Base-by-base conservation (phyloP, 495 filamentous ascomycete species). In the Aspergillus funiculosus region DNA sequence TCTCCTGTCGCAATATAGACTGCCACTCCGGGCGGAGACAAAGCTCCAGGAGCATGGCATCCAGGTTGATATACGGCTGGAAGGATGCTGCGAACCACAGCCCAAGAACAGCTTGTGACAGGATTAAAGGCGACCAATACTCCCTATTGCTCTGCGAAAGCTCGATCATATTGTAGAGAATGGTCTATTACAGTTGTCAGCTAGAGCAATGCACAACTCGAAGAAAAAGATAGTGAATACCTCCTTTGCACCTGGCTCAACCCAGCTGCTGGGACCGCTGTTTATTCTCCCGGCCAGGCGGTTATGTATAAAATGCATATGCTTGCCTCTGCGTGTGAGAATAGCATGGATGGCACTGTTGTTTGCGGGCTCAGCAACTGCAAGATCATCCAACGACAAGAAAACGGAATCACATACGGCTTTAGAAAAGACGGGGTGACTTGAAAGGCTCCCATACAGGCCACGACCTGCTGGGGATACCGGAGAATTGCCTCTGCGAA, bases 1-100 rank as follows among this genome's bases (percentile, higher is more conserved):
- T 27, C 34, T 55, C 55, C 4, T 52, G 5, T 8, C 48, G 47
- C 5, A 58, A 11, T 10, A 46, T 17, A 6, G 44, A 15, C 14
- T 49, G 42, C 40, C 54, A 54, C 42, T 52, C 44, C 8, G 53
- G 53, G 13, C 39, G 44, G 9, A 14, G 11, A 24, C 47, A 50
- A 10, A 50, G 39, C 24, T 37, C 17, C 9, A 25, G 21, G 6
- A 50, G 8, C 5, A 50, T 20, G 1, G 17, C 10, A 29, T 44
- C 13, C 4, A 44, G 19, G 10, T 43, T 43, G 4, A 56, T 37
- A 48, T 49, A 56, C 8, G 52, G 52, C 31, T 56, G 52, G 31
- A 52, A 49, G 3, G 48, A 42, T 13, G 48, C 48, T 21, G 52
- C 52, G 18, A 56, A 38, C 49, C 43, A 48, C 9, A 56, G 44